phyloP scores from a whole-genome alignment of 352 stramenopile genomes.

The Pythium sp. region DNA sequence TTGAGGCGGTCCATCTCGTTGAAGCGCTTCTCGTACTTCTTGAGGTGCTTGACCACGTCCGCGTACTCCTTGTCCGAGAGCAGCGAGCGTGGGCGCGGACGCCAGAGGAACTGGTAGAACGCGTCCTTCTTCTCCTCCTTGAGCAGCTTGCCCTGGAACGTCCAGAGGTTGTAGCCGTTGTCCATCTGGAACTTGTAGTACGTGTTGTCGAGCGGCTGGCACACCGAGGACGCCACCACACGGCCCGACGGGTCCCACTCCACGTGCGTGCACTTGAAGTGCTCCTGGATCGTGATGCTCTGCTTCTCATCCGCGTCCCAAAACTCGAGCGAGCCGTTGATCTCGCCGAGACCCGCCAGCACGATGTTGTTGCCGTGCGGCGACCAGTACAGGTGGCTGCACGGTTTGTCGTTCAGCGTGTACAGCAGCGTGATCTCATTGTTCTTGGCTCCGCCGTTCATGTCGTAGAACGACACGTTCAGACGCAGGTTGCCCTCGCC shows the following conservation, averaged over 20 bases:
- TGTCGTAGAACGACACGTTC: conserved; percentile 98
- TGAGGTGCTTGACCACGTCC: conserved; percentile 96
- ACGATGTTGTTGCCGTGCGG: conserved; percentile 92
- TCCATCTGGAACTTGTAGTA: conserved; percentile 99
- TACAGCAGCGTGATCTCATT: conserved; percentile 94
- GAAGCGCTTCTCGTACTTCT: conserved; percentile 95
- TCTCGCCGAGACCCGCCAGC: conserved; percentile 93
- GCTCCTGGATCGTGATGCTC: conserved; percentile 93
- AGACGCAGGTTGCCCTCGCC: conserved; percentile 91
- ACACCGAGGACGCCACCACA: conserved; percentile 94
- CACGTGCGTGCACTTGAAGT: conserved; percentile 98
- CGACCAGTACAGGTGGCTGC: conserved; percentile 97
- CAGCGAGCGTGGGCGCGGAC: conserved; percentile 92
- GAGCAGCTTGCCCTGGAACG: conserved; percentile 96
- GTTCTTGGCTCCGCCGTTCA: conserved; percentile 65
- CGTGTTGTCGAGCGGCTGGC: conserved; percentile 93
- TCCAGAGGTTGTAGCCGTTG: conserved; percentile 98
- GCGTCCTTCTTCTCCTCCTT: conserved; percentile 95
- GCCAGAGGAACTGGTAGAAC: conserved; percentile 94
- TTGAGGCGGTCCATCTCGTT: conserved; percentile 85
- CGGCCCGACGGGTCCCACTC: conserved; percentile 97
- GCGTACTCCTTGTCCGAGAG: conserved; percentile 92
- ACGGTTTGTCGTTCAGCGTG: conserved; percentile 93
- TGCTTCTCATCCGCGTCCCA: conserved; percentile 97
- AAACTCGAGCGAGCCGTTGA: conserved; percentile 96